These are phyloP conservation scores for Candida qinlingensis DNA, from an alignment of 805 yeast species.

Conservation along the genomic window DNA sequence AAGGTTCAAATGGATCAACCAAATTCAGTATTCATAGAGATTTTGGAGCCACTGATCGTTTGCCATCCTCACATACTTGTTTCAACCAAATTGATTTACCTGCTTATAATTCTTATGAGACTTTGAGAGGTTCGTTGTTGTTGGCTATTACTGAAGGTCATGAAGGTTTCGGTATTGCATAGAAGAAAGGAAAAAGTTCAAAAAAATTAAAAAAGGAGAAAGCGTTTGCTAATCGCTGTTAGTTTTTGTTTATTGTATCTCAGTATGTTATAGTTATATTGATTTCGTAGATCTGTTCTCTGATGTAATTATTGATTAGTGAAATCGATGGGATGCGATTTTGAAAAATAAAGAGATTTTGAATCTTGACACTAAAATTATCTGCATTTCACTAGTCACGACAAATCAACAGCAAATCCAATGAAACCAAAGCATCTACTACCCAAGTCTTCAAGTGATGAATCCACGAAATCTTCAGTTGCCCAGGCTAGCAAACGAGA, in stretches of 20 bases:
- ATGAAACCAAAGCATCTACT: too few species aligned
- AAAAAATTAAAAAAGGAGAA: too few species aligned
- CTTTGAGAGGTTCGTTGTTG: conserved; percentile 71
- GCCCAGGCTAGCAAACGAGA: neutral
- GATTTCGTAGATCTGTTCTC: neutral
- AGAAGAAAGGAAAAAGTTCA: conserved; percentile 2
- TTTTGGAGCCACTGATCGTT: conserved; percentile 75
- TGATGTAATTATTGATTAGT: too few species aligned
- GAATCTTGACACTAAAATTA: neutral
- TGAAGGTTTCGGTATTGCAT: conserved; percentile 92
- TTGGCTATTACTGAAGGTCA: conserved; percentile 91
- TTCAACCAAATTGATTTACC: conserved; percentile 94
- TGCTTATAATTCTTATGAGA: conserved; percentile 84
- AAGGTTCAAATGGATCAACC: conserved; percentile 81
- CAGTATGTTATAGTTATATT: too few species aligned
- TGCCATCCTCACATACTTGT: conserved; percentile 96
- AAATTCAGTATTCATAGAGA: conserved; percentile 88
- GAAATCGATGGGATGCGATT: too few species aligned
- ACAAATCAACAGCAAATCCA: conserved; percentile 1
- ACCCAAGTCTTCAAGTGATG: too few species aligned
- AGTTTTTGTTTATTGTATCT: neutral
- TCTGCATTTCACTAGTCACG: too few species aligned
- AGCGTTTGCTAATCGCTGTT: neutral
- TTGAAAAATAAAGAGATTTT: neutral
- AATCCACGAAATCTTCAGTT: too few species aligned